These are phyloP conservation scores for Combretum micranthum DNA, from an alignment of 345 rosid genomes.

Conservation along the genomic window DNA sequence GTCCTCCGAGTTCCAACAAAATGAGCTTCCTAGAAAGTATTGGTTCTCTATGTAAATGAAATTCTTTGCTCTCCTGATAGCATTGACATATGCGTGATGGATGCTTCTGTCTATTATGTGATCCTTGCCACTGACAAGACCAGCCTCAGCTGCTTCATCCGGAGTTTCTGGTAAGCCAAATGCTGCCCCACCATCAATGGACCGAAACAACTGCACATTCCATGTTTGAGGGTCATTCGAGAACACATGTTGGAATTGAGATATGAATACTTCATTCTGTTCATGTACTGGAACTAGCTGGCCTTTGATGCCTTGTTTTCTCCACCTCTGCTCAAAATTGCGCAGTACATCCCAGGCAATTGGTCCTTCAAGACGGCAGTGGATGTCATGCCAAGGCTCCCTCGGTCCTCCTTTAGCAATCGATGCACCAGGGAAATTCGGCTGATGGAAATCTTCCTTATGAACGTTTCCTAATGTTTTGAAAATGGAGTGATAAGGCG, in stretches of 20 bases:
- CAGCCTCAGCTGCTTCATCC: slow-evolving; percentile 23
- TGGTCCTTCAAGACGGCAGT: slow-evolving; percentile 39
- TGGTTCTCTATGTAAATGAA: slow-evolving; percentile 47
- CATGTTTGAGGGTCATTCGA: slow-evolving; percentile 28
- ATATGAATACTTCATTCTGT: slow-evolving; percentile 12
- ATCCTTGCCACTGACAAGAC: slow-evolving; percentile 31
- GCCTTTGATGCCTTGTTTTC: slow-evolving; percentile 35
- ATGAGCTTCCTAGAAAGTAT: slow-evolving; percentile 42
- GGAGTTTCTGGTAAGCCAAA: slow-evolving; percentile 29
- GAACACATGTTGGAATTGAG: slow-evolving; percentile 16
- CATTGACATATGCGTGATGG: slow-evolving; percentile 42
- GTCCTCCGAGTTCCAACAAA: slow-evolving; percentile 23
- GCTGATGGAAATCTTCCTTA: slow-evolving; percentile 35
- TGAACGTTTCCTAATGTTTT: slow-evolving; percentile 26
- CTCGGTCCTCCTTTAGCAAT: slow-evolving; percentile 39
- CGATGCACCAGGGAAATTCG: slow-evolving; percentile 25
- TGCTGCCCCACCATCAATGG: slow-evolving; percentile 44
- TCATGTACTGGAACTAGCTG: slow-evolving; percentile 19
- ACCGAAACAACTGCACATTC: slow-evolving; percentile 40
- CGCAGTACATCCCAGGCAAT: slow-evolving; percentile 37
- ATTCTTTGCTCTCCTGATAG: slow-evolving; percentile 39
- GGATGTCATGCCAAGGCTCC: slow-evolving; percentile 51
- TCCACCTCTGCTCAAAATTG: slow-evolving; percentile 51
- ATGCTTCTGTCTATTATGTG: slow-evolving; percentile 34
- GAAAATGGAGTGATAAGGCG: slow-evolving; percentile 36